Evolutionary conservation across 176 grass and related monocot genomes (phyloP).

Genomic region (Aegilops tauschii): DNA sequence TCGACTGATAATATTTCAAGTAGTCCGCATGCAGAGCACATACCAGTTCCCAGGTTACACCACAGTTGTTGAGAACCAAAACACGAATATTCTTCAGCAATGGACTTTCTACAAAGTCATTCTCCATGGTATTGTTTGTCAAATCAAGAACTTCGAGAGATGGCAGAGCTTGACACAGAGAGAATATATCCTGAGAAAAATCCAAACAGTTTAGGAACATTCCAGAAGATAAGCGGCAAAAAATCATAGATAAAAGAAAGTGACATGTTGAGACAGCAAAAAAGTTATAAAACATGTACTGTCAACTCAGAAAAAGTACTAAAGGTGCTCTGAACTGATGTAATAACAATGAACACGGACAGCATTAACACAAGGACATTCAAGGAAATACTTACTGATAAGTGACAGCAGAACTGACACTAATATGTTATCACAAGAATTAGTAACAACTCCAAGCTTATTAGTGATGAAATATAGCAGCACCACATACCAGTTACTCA

Average conservation of each 20-base stretch:
- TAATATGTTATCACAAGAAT: not conserved
- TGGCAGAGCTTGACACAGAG: conserved; percentile 75
- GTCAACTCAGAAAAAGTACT: not conserved
- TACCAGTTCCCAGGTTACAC: conserved; percentile 82
- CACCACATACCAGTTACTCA: not conserved
- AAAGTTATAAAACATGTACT: not conserved
- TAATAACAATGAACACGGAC: not conserved
- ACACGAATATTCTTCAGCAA: conserved; percentile 50
- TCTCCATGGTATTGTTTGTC: conserved; percentile 82
- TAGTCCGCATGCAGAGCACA: conserved; percentile 21
- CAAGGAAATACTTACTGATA: not conserved
- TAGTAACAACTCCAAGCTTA: not conserved
- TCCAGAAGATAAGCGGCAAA: not conserved
- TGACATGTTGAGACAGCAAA: not conserved
- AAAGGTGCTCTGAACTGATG: not conserved
- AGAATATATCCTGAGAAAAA: conserved; percentile 63
- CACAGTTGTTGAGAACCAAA: conserved; percentile 85
- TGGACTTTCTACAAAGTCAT: conserved; percentile 44
- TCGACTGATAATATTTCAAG: conserved; percentile 10
- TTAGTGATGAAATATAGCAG: not conserved
- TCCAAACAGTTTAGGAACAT: conserved; percentile 7
- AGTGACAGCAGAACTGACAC: not conserved
- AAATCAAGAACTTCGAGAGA: conserved; percentile 85
- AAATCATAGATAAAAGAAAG: not conserved
- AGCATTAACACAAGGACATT: not conserved